Evolutionary conservation across 2,329 filamentous ascomycete genomes (phyloP).

Genomic region (Cytospora schulzeri): DNA sequence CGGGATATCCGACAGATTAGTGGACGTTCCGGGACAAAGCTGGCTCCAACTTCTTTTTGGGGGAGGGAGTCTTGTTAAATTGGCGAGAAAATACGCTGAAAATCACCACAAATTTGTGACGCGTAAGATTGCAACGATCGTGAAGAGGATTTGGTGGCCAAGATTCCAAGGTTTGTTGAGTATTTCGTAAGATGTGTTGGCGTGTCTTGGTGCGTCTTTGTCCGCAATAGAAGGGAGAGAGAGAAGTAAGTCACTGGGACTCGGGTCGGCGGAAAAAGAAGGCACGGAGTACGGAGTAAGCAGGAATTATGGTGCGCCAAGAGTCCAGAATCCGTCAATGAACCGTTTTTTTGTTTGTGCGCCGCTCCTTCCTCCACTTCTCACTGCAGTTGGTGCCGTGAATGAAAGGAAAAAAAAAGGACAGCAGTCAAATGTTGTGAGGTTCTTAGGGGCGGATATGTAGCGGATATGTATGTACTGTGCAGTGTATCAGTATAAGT

Average conservation of each 20-base stretch:
- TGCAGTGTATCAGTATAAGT: background rate
- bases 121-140: background rate
- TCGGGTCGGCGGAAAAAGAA: conserved; percentile 18
- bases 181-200: background rate
- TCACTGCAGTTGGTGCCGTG: background rate
- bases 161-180: too few relatives aligned
- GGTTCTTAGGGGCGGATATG: background rate
- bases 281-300: conserved; percentile 9
- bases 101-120: background rate
- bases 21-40: background rate
- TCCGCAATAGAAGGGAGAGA: conserved; percentile 3
- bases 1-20: background rate
- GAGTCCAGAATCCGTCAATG: conserved; percentile 18
- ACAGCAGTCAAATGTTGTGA: background rate
- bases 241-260: background rate
- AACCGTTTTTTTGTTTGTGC: conserved; percentile 14
- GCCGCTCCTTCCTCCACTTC: conserved; percentile 11
- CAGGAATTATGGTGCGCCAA: conserved; percentile 14
- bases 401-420: too few relatives aligned
- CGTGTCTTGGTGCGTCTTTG: background rate
- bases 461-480: background rate
- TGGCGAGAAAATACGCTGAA: background rate
- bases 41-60: background rate
- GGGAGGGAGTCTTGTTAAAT: background rate
- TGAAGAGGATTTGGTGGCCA: background rate